These are phyloP conservation scores for Hypsizygus marmoreus DNA, from an alignment of 768 basidiomycete genomes.

Conservation along the genomic window DNA sequence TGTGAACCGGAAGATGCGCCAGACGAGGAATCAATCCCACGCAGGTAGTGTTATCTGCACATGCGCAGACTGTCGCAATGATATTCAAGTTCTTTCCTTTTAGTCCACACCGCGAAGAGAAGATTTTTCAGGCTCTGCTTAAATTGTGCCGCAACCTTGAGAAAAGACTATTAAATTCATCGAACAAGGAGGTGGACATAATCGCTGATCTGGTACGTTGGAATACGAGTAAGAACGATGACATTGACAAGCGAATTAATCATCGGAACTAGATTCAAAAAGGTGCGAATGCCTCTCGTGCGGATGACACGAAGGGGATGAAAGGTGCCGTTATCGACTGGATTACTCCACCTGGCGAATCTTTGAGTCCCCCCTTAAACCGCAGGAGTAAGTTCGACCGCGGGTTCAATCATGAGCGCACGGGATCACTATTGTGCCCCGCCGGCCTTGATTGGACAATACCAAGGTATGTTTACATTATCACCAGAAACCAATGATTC, in stretches of 20 bases:
- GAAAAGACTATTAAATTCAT: background rate
- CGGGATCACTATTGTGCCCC: slow-evolving; percentile 1
- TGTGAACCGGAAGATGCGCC: background rate
- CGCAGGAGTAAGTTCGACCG: background rate
- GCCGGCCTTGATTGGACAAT: background rate
- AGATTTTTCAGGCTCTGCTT: background rate
- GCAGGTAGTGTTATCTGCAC: background rate
- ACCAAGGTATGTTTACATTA: background rate
- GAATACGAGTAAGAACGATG: too few relatives aligned
- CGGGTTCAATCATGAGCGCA: slow-evolving; percentile 4
- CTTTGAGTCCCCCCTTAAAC: background rate
- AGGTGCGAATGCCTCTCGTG: background rate
- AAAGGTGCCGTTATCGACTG: background rate
- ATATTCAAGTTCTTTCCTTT: background rate
- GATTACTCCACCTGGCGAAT: background rate
- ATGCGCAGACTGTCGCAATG: background rate
- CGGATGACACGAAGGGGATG: background rate
- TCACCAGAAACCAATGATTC: background rate
- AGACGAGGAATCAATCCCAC: background rate
- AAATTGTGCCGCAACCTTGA: background rate
- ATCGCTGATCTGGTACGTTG: slow-evolving; percentile 3
- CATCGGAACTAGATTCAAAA: slow-evolving; percentile 1
- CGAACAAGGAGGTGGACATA: background rate
- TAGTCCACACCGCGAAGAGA: background rate
- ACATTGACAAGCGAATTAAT: background rate